These are phyloP conservation scores for Aspergillus leporis DNA, from an alignment of 495 filamentous ascomycete species.

Conservation along the genomic window DNA sequence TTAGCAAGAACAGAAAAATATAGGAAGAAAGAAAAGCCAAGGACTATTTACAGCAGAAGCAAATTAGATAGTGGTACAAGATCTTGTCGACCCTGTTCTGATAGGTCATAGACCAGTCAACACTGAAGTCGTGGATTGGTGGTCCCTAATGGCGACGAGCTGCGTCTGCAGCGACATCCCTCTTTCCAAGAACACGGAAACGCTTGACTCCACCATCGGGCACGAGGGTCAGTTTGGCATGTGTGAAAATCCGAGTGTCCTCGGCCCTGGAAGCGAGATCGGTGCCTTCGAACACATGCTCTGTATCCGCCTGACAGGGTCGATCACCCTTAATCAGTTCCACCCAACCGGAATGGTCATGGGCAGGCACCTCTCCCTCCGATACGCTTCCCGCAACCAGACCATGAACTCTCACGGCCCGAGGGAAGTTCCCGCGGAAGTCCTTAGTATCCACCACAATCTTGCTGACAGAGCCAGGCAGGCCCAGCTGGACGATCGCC, in stretches of 20 bases:
- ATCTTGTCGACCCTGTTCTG: not conserved
- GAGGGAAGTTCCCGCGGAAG: constrained; percentile 88
- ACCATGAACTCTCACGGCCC: constrained; percentile 61
- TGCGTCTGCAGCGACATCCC: constrained; percentile 29
- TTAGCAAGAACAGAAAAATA: not conserved
- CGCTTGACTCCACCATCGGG: constrained; percentile 92
- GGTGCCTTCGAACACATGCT: constrained; percentile 67
- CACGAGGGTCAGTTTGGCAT: constrained; percentile 87
- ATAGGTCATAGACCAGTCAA: not conserved
- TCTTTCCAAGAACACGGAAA: constrained; percentile 75
- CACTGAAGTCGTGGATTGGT: not conserved
- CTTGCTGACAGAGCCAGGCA: constrained; percentile 66
- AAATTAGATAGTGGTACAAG: not conserved
- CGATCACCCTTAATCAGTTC: constrained; percentile 66
- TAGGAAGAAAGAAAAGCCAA: constrained; percentile 1
- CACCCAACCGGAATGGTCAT: constrained; percentile 67
- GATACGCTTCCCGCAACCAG: constrained; percentile 61
- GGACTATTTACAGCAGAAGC: constrained; percentile 11
- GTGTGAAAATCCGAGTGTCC: constrained; percentile 62
- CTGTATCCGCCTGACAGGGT: constrained; percentile 72
- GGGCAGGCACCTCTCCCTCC: constrained; percentile 51
- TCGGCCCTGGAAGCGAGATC: constrained; percentile 34
- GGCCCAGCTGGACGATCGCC: constrained; percentile 77
- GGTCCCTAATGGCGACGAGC: not conserved
- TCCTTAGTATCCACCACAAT: constrained; percentile 86